Conservation (phyloP, 148 eudicot species). For the Fagopyrum esculentum region DNA sequence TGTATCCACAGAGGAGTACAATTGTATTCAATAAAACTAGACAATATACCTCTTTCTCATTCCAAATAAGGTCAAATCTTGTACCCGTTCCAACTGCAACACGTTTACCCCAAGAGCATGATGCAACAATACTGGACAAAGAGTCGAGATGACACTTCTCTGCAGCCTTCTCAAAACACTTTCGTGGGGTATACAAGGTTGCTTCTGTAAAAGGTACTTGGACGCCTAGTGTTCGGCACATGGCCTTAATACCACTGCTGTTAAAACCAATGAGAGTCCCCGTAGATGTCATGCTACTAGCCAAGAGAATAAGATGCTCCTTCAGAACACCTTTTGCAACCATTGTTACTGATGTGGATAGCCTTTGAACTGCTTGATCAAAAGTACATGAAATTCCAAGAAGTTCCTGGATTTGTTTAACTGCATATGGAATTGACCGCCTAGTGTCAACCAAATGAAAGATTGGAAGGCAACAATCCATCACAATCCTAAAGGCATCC, state of each 20-base stretch:
- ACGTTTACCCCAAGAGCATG: conserved; percentile 97
- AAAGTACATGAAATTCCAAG: conserved; percentile 90
- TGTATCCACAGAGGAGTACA: neutral
- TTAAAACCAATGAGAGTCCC: conserved; percentile 87
- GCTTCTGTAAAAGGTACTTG: conserved; percentile 94
- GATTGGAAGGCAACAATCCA: conserved; percentile 88
- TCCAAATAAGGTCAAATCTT: conserved; percentile 79
- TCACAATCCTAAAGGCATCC: conserved; percentile 82
- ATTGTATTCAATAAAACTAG: neutral
- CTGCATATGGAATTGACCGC: conserved; percentile 82
- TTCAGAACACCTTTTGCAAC: conserved; percentile 89
- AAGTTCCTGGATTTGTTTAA: conserved; percentile 84
- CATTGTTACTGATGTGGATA: conserved; percentile 84
- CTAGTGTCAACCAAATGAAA: conserved; percentile 66
- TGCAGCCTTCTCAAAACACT: conserved; percentile 91
- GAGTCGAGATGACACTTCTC: conserved; percentile 85
- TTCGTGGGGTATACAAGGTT: conserved; percentile 88
- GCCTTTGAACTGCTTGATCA: conserved; percentile 94
- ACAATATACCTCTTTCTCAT: conserved; percentile 52
- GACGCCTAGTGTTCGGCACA: conserved; percentile 53
- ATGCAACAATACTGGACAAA: conserved; percentile 78
- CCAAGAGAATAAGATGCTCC: conserved; percentile 84
- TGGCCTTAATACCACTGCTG: conserved; percentile 69
- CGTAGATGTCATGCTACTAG: conserved; percentile 90
- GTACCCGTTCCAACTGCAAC: conserved; percentile 95